Evolutionary conservation across 2,329 filamentous ascomycete species (phyloP).

Genomic region (Cercospora berteroae): DNA sequence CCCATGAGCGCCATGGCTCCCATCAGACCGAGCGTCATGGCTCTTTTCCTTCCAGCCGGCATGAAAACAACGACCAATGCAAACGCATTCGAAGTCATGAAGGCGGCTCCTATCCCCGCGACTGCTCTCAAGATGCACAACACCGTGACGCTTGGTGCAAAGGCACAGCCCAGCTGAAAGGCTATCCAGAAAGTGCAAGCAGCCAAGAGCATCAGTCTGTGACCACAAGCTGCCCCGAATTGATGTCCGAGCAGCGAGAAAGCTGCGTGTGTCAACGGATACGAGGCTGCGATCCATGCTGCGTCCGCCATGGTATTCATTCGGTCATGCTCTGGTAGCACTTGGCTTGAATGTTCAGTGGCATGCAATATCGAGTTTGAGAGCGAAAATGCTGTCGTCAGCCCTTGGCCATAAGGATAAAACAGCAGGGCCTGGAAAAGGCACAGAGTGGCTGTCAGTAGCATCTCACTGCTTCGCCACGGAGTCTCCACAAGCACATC

Average conservation of each 20-base stretch:
- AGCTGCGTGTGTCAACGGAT: slow-evolving; percentile 15
- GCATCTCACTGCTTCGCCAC: not conserved
- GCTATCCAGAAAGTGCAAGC: slow-evolving; percentile 12
- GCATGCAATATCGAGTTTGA: not conserved
- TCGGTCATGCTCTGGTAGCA: not conserved
- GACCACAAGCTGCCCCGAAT: slow-evolving; percentile 15
- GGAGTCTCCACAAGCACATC: not conserved
- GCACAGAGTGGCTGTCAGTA: not conserved
- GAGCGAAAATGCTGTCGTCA: slow-evolving; percentile 6
- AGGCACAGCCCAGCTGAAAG: slow-evolving; percentile 9
- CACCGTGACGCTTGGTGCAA: slow-evolving; percentile 1
- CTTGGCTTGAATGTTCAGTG: not conserved
- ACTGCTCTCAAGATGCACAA: slow-evolving; percentile 11
- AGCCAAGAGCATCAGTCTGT: slow-evolving; percentile 16
- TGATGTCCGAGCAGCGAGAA: slow-evolving; percentile 14
- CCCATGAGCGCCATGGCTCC: slow-evolving; percentile 4
- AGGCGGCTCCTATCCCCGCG: slow-evolving; percentile 6
- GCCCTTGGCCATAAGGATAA: slow-evolving; percentile 10
- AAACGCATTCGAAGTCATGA: slow-evolving; percentile 9
- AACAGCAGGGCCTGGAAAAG: not conserved
- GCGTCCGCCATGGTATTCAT: not conserved
- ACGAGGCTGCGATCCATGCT: slow-evolving; percentile 18
- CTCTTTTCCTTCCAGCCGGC: slow-evolving; percentile 7
- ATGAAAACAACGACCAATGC: slow-evolving; percentile 9
- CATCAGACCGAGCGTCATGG: not conserved